Evolutionary conservation across 129 eudicot genomes (phyloP).

Genomic region (Oenanthe sinensis): DNA sequence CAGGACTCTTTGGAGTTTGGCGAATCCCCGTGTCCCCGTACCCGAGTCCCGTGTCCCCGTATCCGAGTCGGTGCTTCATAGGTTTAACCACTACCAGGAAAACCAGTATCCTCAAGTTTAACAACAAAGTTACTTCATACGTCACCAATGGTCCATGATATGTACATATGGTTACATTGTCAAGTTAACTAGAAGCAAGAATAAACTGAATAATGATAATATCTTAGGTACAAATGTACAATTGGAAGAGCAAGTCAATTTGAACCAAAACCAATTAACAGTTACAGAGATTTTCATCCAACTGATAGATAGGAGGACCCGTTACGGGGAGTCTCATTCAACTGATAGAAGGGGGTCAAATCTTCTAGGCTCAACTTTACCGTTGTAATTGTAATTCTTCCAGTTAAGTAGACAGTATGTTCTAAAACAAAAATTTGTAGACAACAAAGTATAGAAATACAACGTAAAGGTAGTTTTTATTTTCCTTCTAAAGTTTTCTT

Average conservation of each 20-base stretch:
- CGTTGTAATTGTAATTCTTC: not conserved
- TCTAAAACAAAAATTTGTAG: not conserved
- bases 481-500: not conserved
- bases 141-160: not conserved
- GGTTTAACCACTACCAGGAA: not conserved
- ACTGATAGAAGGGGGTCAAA: not conserved
- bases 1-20: no score
- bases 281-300: not conserved
- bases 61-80: no score
- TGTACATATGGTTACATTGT: not conserved
- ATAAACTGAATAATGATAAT: not conserved
- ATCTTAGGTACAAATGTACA: not conserved
- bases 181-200: not conserved
- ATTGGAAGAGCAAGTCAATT: not conserved
- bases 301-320: not conserved
- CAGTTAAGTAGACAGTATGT: not conserved
- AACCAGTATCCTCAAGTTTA: not conserved
- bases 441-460: not conserved
- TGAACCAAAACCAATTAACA: not conserved
- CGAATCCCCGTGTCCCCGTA: no score
- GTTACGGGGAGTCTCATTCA: no score
- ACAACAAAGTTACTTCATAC: not conserved
- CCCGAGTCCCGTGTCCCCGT: no score
- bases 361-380: not conserved
- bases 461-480: not conserved